Base-by-base conservation (phyloP, 2,329 filamentous ascomycete species). In the Boeremia lycopersici region DNA sequence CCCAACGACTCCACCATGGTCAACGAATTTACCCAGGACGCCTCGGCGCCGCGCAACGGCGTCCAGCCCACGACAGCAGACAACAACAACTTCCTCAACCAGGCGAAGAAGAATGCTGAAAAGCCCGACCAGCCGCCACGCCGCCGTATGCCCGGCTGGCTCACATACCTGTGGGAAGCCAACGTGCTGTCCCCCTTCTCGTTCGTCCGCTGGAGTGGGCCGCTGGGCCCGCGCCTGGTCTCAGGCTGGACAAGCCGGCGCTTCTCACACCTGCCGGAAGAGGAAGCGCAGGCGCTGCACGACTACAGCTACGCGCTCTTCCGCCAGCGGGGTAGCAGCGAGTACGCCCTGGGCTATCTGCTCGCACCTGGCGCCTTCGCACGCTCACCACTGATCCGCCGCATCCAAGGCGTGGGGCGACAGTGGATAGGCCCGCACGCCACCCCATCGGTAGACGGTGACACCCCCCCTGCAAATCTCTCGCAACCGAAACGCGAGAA, bases 281-380 rank as follows among this genome's bases (percentile, higher is more conserved):
- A 86, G 4, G 93, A 99, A 77, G 87, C 90, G 5, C 85, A 91
- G 63, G 89, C 90, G 0, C 83, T 99, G 3, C 95, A 99, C 76
- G 88, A 93, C 69, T 99, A 99, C 76, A 88, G 91, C 19, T 99
- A 98, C 76, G 90, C 90, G 9, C 87, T 99, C 35, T 99, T 99
- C 81, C 88, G 90, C 55, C 91, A 96, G 73, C 86, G 89, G 15
- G 95, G 95, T 31, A 95, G 90, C 66, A 93, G 93, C 49, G 95
- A 99, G 74, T 99, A 98, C 72, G 93, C 90, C 0, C 83, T 99
- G 0, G 87, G 91, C 0, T 97, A 98, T 69, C 86, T 99, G 46
- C 88, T 99, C 11, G 95, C 95, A 0, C 95, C 95, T 0, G 95
- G 95, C 0, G 95, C 95, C 0, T 96, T 93, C 67, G 95, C 95